These are phyloP conservation scores for Penicillium olsonii DNA, from an alignment of 2,329 filamentous ascomycete genomes.

Conservation along the genomic window DNA sequence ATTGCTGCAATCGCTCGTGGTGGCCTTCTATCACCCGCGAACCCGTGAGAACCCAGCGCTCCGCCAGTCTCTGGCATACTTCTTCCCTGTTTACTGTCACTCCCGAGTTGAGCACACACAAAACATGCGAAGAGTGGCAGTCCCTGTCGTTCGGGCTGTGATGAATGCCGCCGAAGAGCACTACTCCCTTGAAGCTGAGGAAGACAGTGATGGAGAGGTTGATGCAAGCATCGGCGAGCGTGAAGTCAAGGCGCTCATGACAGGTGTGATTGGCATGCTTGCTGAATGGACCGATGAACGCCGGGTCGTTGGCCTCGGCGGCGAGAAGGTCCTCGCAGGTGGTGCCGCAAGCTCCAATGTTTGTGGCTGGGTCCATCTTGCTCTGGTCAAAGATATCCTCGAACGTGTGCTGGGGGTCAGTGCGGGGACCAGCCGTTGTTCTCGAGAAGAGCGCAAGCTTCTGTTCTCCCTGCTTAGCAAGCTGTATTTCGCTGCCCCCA, in stretches of 20 bases:
- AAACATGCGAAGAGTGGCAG: conserved; percentile 72
- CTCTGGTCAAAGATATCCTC: conserved; percentile 74
- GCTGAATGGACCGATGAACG: conserved; percentile 95
- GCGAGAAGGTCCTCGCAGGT: conserved; percentile 47
- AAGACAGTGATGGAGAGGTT: conserved; percentile 72
- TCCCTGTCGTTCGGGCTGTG: conserved; percentile 74
- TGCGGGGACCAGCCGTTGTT: conserved; percentile 35
- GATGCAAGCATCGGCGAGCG: conserved; percentile 74
- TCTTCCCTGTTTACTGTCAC: conserved; percentile 92
- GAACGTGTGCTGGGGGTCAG: conserved; percentile 65
- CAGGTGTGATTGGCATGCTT: conserved; percentile 75
- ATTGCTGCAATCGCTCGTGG: conserved; percentile 79
- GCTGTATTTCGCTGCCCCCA: conserved; percentile 72
- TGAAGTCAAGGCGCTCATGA: conserved; percentile 56
- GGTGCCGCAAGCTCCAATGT: conserved; percentile 57
- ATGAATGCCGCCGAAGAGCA: conserved; percentile 60
- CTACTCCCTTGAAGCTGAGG: conserved; percentile 71
- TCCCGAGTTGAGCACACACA: conserved; percentile 79
- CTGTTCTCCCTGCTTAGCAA: conserved; percentile 78
- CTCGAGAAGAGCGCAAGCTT: conserved; percentile 79
- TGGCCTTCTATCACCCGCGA: conserved; percentile 87
- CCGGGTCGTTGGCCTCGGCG: conserved; percentile 66
- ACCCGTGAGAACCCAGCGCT: conserved; percentile 78
- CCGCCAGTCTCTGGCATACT: conserved; percentile 86
- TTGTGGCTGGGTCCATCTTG: conserved; percentile 77